Percentiles rank a stretch among this genome's conserved stretches.
These are phyloP conservation scores for Raffaelea arxii DNA, from an alignment of 2,329 filamentous ascomycete species.

Conservation along the genomic window DNA sequence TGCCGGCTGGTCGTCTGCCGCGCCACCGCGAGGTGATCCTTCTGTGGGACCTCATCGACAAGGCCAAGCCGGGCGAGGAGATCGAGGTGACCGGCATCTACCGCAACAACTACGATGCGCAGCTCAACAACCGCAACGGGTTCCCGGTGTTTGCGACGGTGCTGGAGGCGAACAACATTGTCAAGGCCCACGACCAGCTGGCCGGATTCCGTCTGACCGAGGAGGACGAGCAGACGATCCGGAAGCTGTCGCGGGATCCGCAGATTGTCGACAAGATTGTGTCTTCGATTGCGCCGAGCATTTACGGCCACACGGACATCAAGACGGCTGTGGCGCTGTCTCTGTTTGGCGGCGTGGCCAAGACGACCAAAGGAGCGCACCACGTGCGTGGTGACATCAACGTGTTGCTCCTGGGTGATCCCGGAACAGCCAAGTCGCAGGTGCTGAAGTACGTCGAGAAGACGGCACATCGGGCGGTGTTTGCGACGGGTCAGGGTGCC, in stretches of 20 bases:
- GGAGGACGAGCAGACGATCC: constrained; percentile 86
- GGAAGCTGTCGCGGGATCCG: constrained; percentile 77
- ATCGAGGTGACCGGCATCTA: constrained; percentile 96
- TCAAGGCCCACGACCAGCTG: constrained; percentile 95
- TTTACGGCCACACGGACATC: constrained; percentile 93
- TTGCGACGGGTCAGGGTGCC: constrained; percentile 94
- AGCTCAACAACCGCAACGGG: constrained; percentile 96
- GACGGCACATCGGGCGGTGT: constrained; percentile 91
- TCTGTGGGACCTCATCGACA: constrained; percentile 94
- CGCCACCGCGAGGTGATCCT: constrained; percentile 91
- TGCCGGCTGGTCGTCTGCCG: constrained; percentile 88
- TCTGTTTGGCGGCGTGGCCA: constrained; percentile 89
- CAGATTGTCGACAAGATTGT: constrained; percentile 90
- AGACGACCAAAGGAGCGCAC: constrained; percentile 80
- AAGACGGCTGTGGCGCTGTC: constrained; percentile 94
- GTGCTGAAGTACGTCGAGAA: constrained; percentile 97
- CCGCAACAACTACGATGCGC: constrained; percentile 95
- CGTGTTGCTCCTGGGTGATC: constrained; percentile 88
- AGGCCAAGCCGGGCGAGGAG: constrained; percentile 93
- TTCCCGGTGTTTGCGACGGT: constrained; percentile 98
- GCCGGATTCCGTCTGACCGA: constrained; percentile 93
- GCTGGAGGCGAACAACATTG: constrained; percentile 90
- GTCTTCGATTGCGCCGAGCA: constrained; percentile 88
- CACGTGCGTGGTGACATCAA: constrained; percentile 96
- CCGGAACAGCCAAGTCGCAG: constrained; percentile 96